These are phyloP conservation scores for Tolypocladium paradoxum DNA, from an alignment of 2,329 filamentous ascomycete genomes.

Conservation along the genomic window DNA sequence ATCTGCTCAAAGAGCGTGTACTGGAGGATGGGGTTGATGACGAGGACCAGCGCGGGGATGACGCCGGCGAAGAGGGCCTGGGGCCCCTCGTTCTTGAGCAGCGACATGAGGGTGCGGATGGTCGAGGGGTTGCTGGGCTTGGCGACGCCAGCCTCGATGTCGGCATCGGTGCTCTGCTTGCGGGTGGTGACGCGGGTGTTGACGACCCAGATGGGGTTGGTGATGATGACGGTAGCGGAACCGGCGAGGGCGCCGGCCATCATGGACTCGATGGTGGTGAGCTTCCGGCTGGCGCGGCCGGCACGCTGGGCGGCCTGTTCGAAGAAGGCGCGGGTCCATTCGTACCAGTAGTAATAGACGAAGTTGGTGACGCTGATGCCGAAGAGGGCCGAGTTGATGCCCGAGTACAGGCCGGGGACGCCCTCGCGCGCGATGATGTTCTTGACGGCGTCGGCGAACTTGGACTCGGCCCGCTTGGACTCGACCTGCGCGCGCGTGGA, in stretches of 20 bases:
- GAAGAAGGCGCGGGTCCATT: constrained; percentile 87
- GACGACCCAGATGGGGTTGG: constrained; percentile 98
- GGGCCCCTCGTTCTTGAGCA: constrained; percentile 77
- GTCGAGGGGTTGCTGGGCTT: constrained; percentile 54
- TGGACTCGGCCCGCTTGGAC: constrained; percentile 81
- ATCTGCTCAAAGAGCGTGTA: constrained; percentile 98
- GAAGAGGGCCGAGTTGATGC: constrained; percentile 87
- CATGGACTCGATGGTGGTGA: constrained; percentile 90
- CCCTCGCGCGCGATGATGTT: constrained; percentile 89
- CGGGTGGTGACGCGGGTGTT: constrained; percentile 97
- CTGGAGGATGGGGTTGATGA: constrained; percentile 96
- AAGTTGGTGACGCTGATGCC: constrained; percentile 99
- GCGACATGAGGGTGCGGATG: constrained; percentile 66
- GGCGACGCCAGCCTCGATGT: constrained; percentile 27
- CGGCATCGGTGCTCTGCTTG: constrained; percentile 43
- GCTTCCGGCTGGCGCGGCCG: constrained; percentile 64
- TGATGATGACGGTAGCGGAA: constrained; percentile 86
- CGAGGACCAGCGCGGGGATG: constrained; percentile 80
- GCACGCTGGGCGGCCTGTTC: constrained; percentile 63
- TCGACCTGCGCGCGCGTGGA: constrained; percentile 97
- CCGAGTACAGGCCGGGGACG: constrained; percentile 78
- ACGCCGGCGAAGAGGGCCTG: constrained; percentile 84
- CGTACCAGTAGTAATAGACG: constrained; percentile 99
- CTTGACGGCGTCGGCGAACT: constrained; percentile 71
- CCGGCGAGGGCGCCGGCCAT: constrained; percentile 89